These are phyloP conservation scores for Aureobasidium namibiae DNA, from an alignment of 2,329 filamentous ascomycete species.

Conservation along the genomic window DNA sequence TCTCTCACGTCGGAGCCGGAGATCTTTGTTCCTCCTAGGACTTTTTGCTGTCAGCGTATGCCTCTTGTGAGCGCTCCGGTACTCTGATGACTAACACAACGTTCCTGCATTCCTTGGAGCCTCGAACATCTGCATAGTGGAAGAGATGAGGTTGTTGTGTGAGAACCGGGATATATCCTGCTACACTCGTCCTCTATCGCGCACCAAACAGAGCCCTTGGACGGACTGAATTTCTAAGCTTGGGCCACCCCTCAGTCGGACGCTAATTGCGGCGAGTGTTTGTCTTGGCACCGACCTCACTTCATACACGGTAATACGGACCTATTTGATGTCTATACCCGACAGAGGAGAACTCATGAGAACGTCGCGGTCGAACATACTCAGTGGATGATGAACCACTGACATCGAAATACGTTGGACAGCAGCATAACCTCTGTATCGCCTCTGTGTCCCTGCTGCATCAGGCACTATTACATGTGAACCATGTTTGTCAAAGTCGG, in stretches of 20 bases:
- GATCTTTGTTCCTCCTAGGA: conserved; percentile 95
- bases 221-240: neutral
- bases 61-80: neutral
- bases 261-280: neutral
- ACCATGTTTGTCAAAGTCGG: too few relatives aligned
- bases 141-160: neutral
- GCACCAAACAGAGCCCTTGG: too few relatives aligned
- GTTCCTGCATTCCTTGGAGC: conserved; percentile 86
- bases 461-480: too few relatives aligned
- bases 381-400: too few relatives aligned
- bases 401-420: too few relatives aligned
- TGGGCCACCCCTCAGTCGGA: neutral
- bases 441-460: too few relatives aligned
- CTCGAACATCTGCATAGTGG: conserved; percentile 61
- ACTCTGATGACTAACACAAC: conserved; percentile 54
- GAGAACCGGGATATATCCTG: neutral
- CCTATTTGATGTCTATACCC: too few relatives aligned
- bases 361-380: too few relatives aligned
- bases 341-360: too few relatives aligned
- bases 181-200: neutral
- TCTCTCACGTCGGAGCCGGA: conserved; percentile 93
- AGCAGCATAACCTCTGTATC: too few relatives aligned
- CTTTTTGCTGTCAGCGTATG: conserved; percentile 29
- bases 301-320: too few relatives aligned
- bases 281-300: too few relatives aligned